Base-by-base conservation (phyloP, 2,329 filamentous ascomycete species). In the Aspergillus costaricaensis region DNA sequence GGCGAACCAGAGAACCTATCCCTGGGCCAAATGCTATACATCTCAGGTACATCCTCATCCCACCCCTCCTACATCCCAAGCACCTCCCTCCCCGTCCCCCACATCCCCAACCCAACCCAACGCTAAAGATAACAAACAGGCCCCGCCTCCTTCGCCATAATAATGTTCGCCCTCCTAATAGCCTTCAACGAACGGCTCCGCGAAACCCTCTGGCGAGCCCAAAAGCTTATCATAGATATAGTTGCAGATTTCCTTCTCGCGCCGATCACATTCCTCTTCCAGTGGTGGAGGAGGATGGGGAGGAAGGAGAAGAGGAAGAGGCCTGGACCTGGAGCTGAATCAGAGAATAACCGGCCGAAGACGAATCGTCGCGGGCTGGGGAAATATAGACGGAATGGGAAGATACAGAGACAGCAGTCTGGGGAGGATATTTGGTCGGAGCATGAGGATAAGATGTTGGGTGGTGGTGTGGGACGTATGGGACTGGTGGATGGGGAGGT, bases 81-180 rank as follows among this genome's bases (percentile, higher is more conserved):
- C 19, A 19, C 19, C 19, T 10, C 10, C 8, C 27, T 8, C 27
- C 6, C 27, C n/a, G n/a, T 30, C 39, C 2, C 21, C 19, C 30
- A 30, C n/a, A 50, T 30, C 21, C 48, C 38, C 9, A 43, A 59
- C 51, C 57, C 43, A 62, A 21, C 15, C 23, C 23, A 25, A 25
- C 23, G 14, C 21, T 25, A 21, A 41, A 48, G n/a, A 47, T 15
- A 30, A 5, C 7, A 25, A 32, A 30, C 10, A 72, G 69, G 62
- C 15, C 68, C 67, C 81, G 48, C 86, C 79, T 43, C 74, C 76
- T 6, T 87, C 80, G 41, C 75, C 72, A n/a, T 88, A 8, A 83
- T 88, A 43, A 65, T 76, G 1, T 65, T 78, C 0, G 82, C 85
- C 0, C 79, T 88, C 2, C 66, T 87, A 0, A 76, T 82, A 1